These are phyloP conservation scores for Phytophthora cactorum DNA, from an alignment of 352 stramenopile species.

Conservation along the genomic window DNA sequence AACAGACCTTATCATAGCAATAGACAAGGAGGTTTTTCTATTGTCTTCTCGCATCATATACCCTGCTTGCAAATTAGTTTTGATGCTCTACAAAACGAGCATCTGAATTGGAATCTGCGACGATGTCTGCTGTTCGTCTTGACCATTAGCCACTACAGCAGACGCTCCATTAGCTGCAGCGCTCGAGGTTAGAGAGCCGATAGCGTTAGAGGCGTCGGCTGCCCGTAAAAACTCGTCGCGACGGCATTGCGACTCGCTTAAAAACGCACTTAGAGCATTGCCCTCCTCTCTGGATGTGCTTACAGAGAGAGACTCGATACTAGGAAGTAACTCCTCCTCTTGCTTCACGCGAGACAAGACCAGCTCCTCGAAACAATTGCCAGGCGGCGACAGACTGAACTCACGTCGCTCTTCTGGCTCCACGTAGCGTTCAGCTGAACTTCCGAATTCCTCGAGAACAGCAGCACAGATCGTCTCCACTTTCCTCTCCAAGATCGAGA, in stretches of 20 bases:
- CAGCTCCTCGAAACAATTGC: conserved; percentile 65
- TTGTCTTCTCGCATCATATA: conserved; percentile 18
- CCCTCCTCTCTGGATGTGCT: conserved; percentile 1
- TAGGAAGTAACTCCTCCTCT: conserved; percentile 43
- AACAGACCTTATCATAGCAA: conserved; percentile 5
- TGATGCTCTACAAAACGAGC: conserved; percentile 64
- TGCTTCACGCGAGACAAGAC: conserved; percentile 45
- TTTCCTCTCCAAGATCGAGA: conserved; percentile 77
- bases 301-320: conserved; percentile 20
- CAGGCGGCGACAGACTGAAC: conserved; percentile 65
- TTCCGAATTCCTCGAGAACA: conserved; percentile 30
- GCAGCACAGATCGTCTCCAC: conserved; percentile 65
- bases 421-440: conserved; percentile 43
- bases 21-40: conserved; percentile 29
- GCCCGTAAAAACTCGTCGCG: conserved; percentile 54
- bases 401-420: conserved; percentile 62
- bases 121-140: conserved; percentile 25
- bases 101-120: conserved; percentile 72
- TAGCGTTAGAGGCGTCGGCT: conserved; percentile 36
- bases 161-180: conserved; percentile 1
- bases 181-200: conserved; percentile 13
- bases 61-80: conserved; percentile 16
- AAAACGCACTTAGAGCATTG: conserved; percentile 26
- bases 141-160: conserved; percentile 15
- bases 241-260: conserved; percentile 45